A percentile compares a stretch with the other conserved stretches of the same genome.
phyloP scores from a whole-genome alignment of 2,329 filamentous ascomycete species.

The Alternaria rosae region DNA sequence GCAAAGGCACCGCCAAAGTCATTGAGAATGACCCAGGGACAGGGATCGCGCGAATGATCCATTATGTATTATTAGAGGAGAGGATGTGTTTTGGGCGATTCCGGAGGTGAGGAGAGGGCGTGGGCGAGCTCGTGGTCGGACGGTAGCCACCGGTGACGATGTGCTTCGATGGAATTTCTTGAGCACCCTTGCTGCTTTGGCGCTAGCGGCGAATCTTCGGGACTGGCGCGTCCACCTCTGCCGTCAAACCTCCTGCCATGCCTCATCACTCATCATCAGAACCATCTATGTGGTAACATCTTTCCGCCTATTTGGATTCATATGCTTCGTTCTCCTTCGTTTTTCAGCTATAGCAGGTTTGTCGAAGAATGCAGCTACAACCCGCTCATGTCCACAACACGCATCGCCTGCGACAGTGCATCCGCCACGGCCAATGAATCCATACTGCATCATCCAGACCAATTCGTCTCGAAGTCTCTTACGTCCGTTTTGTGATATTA shows the following conservation, averaged over 20 bases:
- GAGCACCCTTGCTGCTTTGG: slow-evolving; percentile 18
- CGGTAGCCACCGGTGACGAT: slow-evolving; percentile 32
- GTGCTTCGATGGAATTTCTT: slow-evolving; percentile 42
- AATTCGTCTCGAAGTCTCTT: not conserved
- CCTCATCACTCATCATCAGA: not conserved
- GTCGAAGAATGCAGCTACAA: not conserved
- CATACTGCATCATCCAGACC: not conserved
- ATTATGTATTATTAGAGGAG: slow-evolving; percentile 56
- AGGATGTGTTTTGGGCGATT: not conserved
- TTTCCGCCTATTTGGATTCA: not conserved
- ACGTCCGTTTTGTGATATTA: not conserved
- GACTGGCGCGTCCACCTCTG: slow-evolving; percentile 2
- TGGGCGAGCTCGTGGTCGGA: slow-evolving; percentile 19
- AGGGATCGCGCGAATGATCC: slow-evolving; percentile 97
- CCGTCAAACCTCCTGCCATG: not conserved
- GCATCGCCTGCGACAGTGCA: not conserved
- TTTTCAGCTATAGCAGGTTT: not conserved
- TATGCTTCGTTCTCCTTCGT: not conserved
- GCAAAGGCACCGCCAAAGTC: slow-evolving; percentile 97
- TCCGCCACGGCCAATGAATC: not conserved
- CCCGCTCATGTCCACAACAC: not conserved
- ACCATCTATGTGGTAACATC: not conserved
- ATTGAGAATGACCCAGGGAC: slow-evolving; percentile 94
- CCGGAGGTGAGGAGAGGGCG: slow-evolving; percentile 21
- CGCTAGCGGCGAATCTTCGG: slow-evolving; percentile 32